Evolutionary conservation across 1,284 basidiomycete species (phyloP), one percentile per base, ranked within the genome.

Genomic region (Microbotryomycetes sp.): DNA sequence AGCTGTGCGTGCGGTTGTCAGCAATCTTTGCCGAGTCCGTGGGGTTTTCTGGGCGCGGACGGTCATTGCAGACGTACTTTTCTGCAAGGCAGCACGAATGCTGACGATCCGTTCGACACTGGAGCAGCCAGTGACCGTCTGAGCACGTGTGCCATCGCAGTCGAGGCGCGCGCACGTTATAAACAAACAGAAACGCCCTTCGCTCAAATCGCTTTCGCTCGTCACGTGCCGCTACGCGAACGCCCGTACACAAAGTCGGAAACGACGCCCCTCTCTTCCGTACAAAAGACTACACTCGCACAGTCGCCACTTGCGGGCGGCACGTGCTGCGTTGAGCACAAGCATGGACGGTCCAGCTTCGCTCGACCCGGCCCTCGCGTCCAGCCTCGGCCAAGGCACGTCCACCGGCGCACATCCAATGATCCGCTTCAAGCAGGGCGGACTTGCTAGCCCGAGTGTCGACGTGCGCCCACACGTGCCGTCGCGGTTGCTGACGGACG

Each of bases 1-100:
- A 91, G 78, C 73, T 31, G 35, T 16, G 15, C 6, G 31, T 21
- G 30, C 5, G 9, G 9, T 24, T 41, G 35, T 41, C 35, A 41
- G 35, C 18, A 18, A 41, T 18, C 18, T 11, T 89, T 89, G 54
- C 87, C 78, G n/a, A 85, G 78, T 67, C 84, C 83, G 23, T 47
- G 45, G 24, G 24, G 45, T 24, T 5, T 5, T 16, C 2, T 21
- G 45, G 24, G 45, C 45, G 45, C 45, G 45, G 24, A 47, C 21
- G 45, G 11, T n/a, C n/a, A n/a, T 41, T 41, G 35, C 35, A 41
- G 18, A 11, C 35, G 35, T 41, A 41, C 35, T 16, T 69, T 70
- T 49, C 60, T 67, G 65, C 69, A 70, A 9, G 64, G 59, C 18
- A 63, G 59, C 35, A 56, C 26, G 59, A 69, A 67, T 11, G 57